A percentile compares a stretch with the other conserved stretches of the same genome.
Evolutionary conservation across 441 rosid genomes (phyloP).

Genomic region (Omphalea diandra): DNA sequence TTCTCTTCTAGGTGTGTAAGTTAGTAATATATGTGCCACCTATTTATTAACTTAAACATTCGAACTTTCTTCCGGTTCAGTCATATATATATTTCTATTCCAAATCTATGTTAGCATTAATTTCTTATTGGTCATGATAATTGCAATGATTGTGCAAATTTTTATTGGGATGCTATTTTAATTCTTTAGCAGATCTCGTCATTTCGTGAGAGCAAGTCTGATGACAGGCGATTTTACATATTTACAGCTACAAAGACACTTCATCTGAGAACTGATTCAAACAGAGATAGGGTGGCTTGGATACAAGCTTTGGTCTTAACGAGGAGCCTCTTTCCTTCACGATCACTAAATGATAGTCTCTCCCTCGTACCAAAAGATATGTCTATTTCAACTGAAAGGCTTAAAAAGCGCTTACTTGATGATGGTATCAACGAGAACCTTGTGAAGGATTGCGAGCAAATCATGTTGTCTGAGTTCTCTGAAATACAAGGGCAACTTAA

Average conservation of each 20-base stretch:
- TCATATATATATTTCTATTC: slow-evolving; percentile 12
- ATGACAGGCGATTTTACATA: slow-evolving; percentile 81
- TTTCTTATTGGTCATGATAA: slow-evolving; percentile 5
- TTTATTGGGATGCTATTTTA: slow-evolving; percentile 4
- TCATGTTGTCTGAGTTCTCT: slow-evolving; percentile 83
- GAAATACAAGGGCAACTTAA: slow-evolving; percentile 61
- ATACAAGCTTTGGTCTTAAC: slow-evolving; percentile 81
- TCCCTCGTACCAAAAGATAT: slow-evolving; percentile 56
- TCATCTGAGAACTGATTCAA: slow-evolving; percentile 88
- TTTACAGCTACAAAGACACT: slow-evolving; percentile 92
- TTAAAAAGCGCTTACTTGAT: slow-evolving; percentile 56
- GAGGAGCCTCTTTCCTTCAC: slow-evolving; percentile 53
- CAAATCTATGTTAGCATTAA: not conserved
- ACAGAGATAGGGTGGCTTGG: slow-evolving; percentile 84
- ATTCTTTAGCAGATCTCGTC: slow-evolving; percentile 77
- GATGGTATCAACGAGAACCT: slow-evolving; percentile 67
- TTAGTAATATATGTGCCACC: slow-evolving; percentile 8
- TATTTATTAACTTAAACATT: not conserved
- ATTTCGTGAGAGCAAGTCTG: slow-evolving; percentile 96
- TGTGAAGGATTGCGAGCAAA: slow-evolving; percentile 82
- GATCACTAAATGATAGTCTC: slow-evolving; percentile 53
- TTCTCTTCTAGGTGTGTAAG: slow-evolving; percentile 24
- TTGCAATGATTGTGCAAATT: slow-evolving; percentile 8
- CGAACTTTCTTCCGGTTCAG: slow-evolving; percentile 13
- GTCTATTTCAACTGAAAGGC: slow-evolving; percentile 69